Evolutionary conservation across 371 early-diverging fungal genomes (phyloP).

Genomic region (Mortierella sp.): DNA sequence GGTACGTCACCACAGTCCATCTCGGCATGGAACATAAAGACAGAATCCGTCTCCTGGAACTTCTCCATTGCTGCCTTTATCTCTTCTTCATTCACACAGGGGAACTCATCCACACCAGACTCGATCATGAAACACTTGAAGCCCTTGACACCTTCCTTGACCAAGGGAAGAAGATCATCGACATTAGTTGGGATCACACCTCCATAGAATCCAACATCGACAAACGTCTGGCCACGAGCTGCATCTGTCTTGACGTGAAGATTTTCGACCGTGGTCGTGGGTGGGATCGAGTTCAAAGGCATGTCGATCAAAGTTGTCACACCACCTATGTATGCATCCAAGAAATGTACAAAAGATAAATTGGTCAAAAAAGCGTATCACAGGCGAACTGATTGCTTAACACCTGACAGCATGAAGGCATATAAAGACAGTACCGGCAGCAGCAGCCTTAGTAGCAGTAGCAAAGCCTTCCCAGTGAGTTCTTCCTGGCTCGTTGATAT

Average conservation of each 20-base stretch:
- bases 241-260: constrained; percentile 73
- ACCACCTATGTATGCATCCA: constrained; percentile 61
- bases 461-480: constrained; percentile 89
- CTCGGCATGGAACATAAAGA: constrained; percentile 86
- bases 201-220: constrained; percentile 86
- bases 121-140: constrained; percentile 90
- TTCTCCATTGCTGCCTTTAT: constrained; percentile 76
- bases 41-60: constrained; percentile 59
- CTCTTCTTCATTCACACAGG: constrained; percentile 79
- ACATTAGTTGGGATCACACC: constrained; percentile 84
- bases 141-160: constrained; percentile 78
- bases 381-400: too few relatives aligned
- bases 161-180: constrained; percentile 68
- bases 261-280: constrained; percentile 79
- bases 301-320: constrained; percentile 85
- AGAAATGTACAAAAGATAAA: background rate
- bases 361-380: background rate
- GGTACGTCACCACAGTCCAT: constrained; percentile 64
- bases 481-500: constrained; percentile 86
- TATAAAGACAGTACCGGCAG: too few relatives aligned
- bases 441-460: constrained; percentile 84
- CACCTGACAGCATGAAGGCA: too few relatives aligned
- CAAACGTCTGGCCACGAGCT: constrained; percentile 76
- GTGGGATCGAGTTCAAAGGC: constrained; percentile 90
- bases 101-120: constrained; percentile 88